Evolutionary conservation across 176 grass and related monocot genomes (phyloP).

Genomic region (Aegilops sharonensis): DNA sequence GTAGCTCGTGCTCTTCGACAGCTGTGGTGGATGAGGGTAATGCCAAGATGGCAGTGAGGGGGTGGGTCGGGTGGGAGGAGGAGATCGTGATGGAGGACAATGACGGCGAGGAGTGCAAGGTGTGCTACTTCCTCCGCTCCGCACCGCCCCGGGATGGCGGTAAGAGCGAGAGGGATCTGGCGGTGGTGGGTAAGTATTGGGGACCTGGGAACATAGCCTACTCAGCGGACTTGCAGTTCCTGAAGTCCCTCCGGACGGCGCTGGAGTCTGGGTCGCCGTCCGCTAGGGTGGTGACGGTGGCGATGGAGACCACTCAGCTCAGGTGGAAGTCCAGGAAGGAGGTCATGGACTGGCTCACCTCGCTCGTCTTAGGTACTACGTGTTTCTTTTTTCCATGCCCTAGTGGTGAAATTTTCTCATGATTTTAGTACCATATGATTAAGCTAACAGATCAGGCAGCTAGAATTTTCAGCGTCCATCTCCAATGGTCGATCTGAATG

Average conservation of each 20-base stretch:
- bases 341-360: conserved; percentile 65
- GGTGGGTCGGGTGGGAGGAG: conserved; percentile 31
- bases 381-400: no score
- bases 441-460: background rate
- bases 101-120: conserved; percentile 14
- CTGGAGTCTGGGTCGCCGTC: conserved; percentile 15
- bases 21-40: background rate
- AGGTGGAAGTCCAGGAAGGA: conserved; percentile 58
- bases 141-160: background rate
- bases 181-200: conserved; percentile 53
- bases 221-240: conserved; percentile 32
- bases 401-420: no score
- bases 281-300: conserved; percentile 22
- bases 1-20: background rate
- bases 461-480: no score
- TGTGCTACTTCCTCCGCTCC: conserved; percentile 57
- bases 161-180: conserved; percentile 34
- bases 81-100: conserved; percentile 45
- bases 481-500: background rate
- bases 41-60: background rate
- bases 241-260: conserved; percentile 17
- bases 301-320: conserved; percentile 18
- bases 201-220: conserved; percentile 60
- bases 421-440: background rate
- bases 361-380: conserved; percentile 52